phyloP scores from a whole-genome alignment of 768 basidiomycete genomes.

The Cyclocybe cylindracea region DNA sequence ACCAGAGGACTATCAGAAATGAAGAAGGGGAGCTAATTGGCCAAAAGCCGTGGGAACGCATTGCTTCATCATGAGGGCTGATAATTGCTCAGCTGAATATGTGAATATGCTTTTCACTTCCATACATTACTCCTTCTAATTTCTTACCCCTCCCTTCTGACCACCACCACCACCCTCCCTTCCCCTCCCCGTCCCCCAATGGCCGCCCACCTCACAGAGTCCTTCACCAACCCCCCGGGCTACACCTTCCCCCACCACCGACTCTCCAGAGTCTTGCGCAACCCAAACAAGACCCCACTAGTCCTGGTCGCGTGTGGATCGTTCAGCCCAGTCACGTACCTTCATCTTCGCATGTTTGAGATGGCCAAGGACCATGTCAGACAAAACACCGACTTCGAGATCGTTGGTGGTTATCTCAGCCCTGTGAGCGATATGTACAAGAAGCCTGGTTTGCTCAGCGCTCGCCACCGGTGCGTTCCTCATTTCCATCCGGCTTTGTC shows the following conservation, averaged over 20 bases:
- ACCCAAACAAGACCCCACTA: slow-evolving; percentile 76
- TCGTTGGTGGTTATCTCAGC: slow-evolving; percentile 94
- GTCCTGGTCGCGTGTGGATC: slow-evolving; percentile 97
- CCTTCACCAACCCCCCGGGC: slow-evolving; percentile 64
- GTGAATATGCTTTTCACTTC: slow-evolving; percentile 1
- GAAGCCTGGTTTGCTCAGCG: slow-evolving; percentile 91
- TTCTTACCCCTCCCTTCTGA: slow-evolving; percentile 9
- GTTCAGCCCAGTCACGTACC: slow-evolving; percentile 97
- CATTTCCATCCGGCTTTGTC: background rate
- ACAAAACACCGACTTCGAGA: slow-evolving; percentile 90
- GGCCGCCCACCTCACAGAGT: slow-evolving; percentile 29
- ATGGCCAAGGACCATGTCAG: slow-evolving; percentile 98
- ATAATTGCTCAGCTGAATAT: background rate
- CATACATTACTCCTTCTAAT: slow-evolving; percentile 13
- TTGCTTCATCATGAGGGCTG: slow-evolving; percentile 16
- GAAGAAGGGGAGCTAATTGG: background rate
- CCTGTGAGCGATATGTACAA: slow-evolving; percentile 97
- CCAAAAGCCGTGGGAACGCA: slow-evolving; percentile 28
- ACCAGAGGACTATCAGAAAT: slow-evolving; percentile 5
- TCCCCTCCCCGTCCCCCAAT: slow-evolving; percentile 7
- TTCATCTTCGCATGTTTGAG: slow-evolving; percentile 98
- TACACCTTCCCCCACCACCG: slow-evolving; percentile 73
- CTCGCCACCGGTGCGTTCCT: slow-evolving; percentile 77
- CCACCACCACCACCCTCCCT: slow-evolving; percentile 8
- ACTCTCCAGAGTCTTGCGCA: slow-evolving; percentile 54